Percentiles rank a stretch among this genome's conserved stretches.
These are phyloP conservation scores for Puccinellia tenuiflora DNA, from an alignment of 176 grass and related monocot species.

Conservation along the genomic window DNA sequence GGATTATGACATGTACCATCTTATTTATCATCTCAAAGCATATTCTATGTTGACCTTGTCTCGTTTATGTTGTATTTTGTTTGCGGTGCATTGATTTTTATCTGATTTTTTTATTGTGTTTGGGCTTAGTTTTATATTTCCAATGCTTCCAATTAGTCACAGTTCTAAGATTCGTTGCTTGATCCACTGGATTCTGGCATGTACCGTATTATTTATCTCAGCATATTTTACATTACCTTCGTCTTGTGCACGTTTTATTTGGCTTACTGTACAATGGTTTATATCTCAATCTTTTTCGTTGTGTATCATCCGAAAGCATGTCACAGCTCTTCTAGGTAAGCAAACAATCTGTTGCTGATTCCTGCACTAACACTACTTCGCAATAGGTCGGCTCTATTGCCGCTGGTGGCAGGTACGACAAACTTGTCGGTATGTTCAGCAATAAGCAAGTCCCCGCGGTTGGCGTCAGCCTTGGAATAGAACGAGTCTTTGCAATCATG, in stretches of 20 bases:
- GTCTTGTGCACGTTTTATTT: not conserved
- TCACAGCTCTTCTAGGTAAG: not conserved
- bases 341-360: not conserved
- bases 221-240: not conserved
- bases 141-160: not conserved
- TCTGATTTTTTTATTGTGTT: too few species aligned
- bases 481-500: conserved; percentile 93
- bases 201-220: not conserved
- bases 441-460: conserved; percentile 91
- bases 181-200: not conserved
- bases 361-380: conserved; percentile 12
- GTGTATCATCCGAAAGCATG: too few species aligned
- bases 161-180: not conserved
- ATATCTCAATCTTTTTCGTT: not conserved
- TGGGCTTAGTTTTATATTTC: not conserved
- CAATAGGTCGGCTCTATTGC: conserved; percentile 91
- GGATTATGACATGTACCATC: not conserved
- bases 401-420: conserved; percentile 87
- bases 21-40: not conserved
- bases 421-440: conserved; percentile 95
- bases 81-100: too few species aligned
- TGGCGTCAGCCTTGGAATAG: conserved; percentile 95
- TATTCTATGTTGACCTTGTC: not conserved
- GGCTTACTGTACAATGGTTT: not conserved
- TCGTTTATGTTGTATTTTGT: not conserved